phyloP scores from a whole-genome alignment of 2,329 filamentous ascomycete genomes.

The Exophiala oligosperma region DNA sequence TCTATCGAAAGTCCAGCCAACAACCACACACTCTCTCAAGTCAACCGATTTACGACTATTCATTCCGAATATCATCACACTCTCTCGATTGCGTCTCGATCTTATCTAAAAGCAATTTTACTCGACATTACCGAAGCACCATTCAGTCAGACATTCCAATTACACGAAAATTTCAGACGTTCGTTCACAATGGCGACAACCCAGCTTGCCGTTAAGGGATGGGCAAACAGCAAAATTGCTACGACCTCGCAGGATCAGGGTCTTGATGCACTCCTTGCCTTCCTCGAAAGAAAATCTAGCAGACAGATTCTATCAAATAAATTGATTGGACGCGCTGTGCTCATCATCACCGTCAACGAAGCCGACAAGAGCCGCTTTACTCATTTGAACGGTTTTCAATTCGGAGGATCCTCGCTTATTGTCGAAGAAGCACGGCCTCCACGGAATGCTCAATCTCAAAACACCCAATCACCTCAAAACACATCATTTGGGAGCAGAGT shows the following conservation, averaged over 20 bases:
- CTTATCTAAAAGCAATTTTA: background rate
- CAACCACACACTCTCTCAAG: background rate
- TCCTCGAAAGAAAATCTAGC: slow-evolving; percentile 70
- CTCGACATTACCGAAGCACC: background rate
- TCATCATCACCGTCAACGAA: slow-evolving; percentile 26
- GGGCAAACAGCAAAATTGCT: slow-evolving; percentile 68
- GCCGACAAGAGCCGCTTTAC: slow-evolving; percentile 36
- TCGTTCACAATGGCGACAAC: slow-evolving; percentile 2
- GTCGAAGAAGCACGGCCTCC: slow-evolving; percentile 46
- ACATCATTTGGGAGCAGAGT: slow-evolving; percentile 8
- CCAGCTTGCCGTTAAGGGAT: slow-evolving; percentile 55
- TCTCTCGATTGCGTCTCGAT: background rate
- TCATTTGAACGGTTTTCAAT: slow-evolving; percentile 67
- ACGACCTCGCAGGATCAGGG: slow-evolving; percentile 64
- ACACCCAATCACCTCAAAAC: slow-evolving; percentile 13
- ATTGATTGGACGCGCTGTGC: slow-evolving; percentile 19
- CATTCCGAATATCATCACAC: background rate
- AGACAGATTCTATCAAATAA: slow-evolving; percentile 47
- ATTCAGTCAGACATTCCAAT: background rate
- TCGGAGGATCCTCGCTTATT: slow-evolving; percentile 63
- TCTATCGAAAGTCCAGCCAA: background rate
- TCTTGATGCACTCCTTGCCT: slow-evolving; percentile 62
- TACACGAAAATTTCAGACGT: background rate
- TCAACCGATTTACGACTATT: background rate
- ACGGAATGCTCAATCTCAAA: slow-evolving; percentile 3